Conservation (phyloP, 306 rosid genomes). For the Trichosanthes truncata region DNA sequence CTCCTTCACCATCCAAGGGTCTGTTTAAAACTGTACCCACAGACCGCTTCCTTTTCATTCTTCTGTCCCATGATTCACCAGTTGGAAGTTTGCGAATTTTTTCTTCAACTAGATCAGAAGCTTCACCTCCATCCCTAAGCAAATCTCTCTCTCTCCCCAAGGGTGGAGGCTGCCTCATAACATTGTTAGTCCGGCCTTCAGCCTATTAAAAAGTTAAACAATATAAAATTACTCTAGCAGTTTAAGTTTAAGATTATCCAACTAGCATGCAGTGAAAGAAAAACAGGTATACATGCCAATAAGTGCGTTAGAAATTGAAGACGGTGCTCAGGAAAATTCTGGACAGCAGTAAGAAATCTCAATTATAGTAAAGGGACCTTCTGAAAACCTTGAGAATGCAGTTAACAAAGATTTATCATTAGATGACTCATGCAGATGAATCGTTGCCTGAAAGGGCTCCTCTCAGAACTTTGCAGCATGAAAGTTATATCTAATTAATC, state of each 20-base stretch:
- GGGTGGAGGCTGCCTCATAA: conserved; percentile 41
- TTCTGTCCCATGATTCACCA: conserved; percentile 70
- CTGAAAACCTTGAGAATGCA: background rate
- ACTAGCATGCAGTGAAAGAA: background rate
- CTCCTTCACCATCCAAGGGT: conserved; percentile 58
- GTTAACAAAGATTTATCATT: background rate
- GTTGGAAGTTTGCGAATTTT: conserved; percentile 61
- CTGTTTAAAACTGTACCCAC: conserved; percentile 42
- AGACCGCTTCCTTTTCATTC: conserved; percentile 72
- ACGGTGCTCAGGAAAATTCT: background rate
- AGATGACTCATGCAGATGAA: background rate
- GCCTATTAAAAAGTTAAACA: conserved; percentile 31
- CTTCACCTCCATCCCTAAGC: conserved; percentile 44
- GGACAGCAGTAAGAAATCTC: background rate
- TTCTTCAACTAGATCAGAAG: conserved; percentile 61
- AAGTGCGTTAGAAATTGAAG: background rate
- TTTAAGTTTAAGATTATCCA: background rate
- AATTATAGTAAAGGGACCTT: background rate
- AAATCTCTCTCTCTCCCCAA: conserved; percentile 54
- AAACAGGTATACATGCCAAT: background rate
- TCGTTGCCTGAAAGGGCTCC: background rate
- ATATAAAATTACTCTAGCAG: background rate
- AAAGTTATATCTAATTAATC: background rate
- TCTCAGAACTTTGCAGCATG: background rate
- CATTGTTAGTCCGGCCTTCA: conserved; percentile 43